Conservation (phyloP, 1,284 basidiomycete genomes). For the Ustilago crameri region DNA sequence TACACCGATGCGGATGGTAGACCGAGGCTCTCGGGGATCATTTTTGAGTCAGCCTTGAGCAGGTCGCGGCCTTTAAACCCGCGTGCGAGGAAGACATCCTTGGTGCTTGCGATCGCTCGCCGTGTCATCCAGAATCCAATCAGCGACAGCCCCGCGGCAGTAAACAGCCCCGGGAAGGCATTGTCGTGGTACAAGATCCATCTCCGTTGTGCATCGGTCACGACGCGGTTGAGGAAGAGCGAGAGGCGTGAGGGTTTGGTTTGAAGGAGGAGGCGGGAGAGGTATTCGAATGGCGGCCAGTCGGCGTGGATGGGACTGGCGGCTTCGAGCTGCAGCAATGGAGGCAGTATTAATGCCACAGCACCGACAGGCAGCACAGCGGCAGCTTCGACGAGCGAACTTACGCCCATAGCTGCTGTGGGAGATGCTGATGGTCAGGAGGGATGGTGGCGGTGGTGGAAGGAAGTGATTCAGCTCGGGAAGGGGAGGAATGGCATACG, state of each 20-base stretch:
- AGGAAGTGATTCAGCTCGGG: background rate
- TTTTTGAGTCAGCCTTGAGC: slow-evolving; percentile 46
- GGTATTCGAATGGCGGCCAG: slow-evolving; percentile 38
- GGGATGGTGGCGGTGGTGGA: background rate
- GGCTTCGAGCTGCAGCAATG: slow-evolving; percentile 27
- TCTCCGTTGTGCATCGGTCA: background rate
- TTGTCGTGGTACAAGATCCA: slow-evolving; percentile 40
- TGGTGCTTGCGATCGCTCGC: slow-evolving; percentile 38
- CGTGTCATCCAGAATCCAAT: slow-evolving; percentile 45
- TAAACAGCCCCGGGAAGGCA: slow-evolving; percentile 46
- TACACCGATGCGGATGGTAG: slow-evolving; percentile 90
- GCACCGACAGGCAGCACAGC: slow-evolving; percentile 26
- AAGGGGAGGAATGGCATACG: background rate
- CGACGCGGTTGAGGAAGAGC: slow-evolving; percentile 1
- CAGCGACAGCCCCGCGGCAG: slow-evolving; percentile 43
- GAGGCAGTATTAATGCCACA: slow-evolving; percentile 20
- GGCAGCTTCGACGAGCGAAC: slow-evolving; percentile 21
- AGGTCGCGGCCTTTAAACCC: slow-evolving; percentile 64
- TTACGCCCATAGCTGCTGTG: slow-evolving; percentile 2
- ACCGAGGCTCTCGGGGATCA: slow-evolving; percentile 91
- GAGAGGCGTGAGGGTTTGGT: slow-evolving; percentile 17
- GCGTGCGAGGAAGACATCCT: slow-evolving; percentile 49
- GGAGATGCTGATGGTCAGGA: slow-evolving; percentile 5
- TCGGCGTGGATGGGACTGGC: slow-evolving; percentile 1
- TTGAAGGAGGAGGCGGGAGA: slow-evolving; percentile 9